Conservation (phyloP, 148 eudicot species). For the Silene latifolia region DNA sequence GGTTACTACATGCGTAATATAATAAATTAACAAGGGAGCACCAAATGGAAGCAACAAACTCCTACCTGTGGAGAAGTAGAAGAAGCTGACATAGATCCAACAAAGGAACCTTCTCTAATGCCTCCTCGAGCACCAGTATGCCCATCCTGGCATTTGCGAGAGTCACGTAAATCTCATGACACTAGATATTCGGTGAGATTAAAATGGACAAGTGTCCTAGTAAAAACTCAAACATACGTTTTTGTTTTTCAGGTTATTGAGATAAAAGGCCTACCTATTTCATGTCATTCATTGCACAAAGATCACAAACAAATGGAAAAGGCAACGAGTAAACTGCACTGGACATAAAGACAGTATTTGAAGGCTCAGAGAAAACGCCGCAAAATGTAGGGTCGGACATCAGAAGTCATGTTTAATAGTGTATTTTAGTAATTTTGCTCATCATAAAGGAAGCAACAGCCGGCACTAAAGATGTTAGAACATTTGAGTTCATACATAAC, state of each 20-base stretch:
- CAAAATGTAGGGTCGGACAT: not conserved
- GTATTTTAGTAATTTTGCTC: not conserved
- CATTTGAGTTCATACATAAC: too few relatives aligned
- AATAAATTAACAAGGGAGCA: not conserved
- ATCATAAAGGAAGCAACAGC: not conserved
- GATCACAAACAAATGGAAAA: not conserved
- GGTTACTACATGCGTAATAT: not conserved
- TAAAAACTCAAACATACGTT: not conserved
- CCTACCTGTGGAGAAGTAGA: conserved; percentile 45
- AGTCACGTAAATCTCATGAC: not conserved
- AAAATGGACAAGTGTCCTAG: not conserved
- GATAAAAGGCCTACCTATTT: not conserved
- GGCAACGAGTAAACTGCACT: not conserved
- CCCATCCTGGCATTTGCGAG: conserved; percentile 39
- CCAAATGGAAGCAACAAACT: not conserved
- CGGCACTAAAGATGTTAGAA: too few relatives aligned
- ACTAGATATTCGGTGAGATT: not conserved
- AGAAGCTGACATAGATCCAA: conserved; percentile 44
- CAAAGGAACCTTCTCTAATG: conserved; percentile 38
- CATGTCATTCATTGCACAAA: not conserved
- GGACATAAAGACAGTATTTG: not conserved
- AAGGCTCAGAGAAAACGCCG: not conserved
- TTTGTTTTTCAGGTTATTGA: not conserved
- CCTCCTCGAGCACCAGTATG: conserved; percentile 41
- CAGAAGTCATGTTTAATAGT: not conserved